Evolutionary conservation across 805 yeast species (phyloP).

Genomic region (Kuraishia capsulata): DNA sequence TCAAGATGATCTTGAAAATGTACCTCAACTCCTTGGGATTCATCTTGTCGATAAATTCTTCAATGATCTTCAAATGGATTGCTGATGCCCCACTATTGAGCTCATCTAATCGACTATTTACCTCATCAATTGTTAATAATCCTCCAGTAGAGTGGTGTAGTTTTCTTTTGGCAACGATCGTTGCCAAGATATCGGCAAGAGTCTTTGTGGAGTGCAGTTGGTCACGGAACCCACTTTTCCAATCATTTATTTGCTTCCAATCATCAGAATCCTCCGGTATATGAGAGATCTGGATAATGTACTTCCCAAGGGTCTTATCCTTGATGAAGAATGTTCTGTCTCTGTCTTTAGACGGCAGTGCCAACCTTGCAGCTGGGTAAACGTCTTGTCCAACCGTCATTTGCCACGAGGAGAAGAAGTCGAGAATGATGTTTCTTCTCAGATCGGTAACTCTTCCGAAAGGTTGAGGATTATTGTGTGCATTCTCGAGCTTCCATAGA

Average conservation of each 20-base stretch:
- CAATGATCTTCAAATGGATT: conserved; percentile 32
- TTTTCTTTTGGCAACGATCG: conserved; percentile 41
- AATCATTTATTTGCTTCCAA: conserved; percentile 35
- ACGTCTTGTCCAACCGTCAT: conserved; percentile 50
- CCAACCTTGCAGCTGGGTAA: conserved; percentile 55
- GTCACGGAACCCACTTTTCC: conserved; percentile 36
- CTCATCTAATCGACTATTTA: conserved; percentile 36
- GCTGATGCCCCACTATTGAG: conserved; percentile 19
- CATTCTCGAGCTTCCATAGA: not conserved
- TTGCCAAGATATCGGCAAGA: conserved; percentile 39
- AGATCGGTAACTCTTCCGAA: not conserved
- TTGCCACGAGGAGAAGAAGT: conserved; percentile 44
- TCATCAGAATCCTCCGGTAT: conserved; percentile 57
- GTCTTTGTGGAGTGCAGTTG: conserved; percentile 25
- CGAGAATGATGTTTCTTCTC: conserved; percentile 10
- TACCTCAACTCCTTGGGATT: conserved; percentile 56
- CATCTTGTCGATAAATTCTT: conserved; percentile 42
- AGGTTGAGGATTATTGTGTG: not conserved
- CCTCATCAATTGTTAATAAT: conserved; percentile 33
- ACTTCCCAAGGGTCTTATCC: conserved; percentile 49
- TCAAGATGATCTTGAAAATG: conserved; percentile 59
- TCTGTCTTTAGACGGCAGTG: conserved; percentile 55
- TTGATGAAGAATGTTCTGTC: conserved; percentile 45
- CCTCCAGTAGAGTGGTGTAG: conserved; percentile 22
- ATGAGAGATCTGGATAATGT: conserved; percentile 40